phyloP scores from a whole-genome alignment of 768 basidiomycete genomes.

The Suillus discolor region DNA sequence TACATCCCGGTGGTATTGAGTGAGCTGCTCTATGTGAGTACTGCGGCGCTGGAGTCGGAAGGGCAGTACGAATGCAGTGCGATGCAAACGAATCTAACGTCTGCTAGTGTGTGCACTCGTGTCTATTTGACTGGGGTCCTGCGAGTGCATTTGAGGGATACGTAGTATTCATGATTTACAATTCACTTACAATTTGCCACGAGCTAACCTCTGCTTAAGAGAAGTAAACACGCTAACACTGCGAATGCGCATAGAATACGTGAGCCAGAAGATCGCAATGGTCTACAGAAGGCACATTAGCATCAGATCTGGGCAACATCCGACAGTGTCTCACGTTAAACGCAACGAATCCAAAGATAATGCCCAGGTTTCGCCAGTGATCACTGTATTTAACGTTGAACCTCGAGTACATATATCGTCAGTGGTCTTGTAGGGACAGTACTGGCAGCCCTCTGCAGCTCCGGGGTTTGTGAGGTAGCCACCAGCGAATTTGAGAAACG shows the following conservation, averaged over 20 bases:
- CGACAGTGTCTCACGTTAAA: constrained; percentile 42
- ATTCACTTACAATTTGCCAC: not conserved
- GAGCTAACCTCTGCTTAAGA: constrained; percentile 2
- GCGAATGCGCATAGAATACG: constrained; percentile 29
- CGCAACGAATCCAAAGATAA: constrained; percentile 44
- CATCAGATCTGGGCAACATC: not conserved
- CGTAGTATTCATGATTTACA: not conserved
- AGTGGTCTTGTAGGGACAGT: constrained; percentile 60
- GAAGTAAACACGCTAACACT: constrained; percentile 17
- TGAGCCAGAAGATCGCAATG: constrained; percentile 21
- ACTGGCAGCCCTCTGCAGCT: constrained; percentile 43
- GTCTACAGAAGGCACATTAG: constrained; percentile 15
- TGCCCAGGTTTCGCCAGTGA: constrained; percentile 49
- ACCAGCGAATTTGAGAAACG: constrained; percentile 43
- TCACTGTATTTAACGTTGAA: constrained; percentile 66
- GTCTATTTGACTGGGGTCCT: not conserved
- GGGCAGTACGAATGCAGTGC: not conserved
- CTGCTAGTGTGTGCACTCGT: not conserved
- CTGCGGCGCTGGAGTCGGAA: too few species aligned
- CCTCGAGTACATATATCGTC: constrained; percentile 45
- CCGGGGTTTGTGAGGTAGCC: constrained; percentile 49
- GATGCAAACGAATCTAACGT: not conserved
- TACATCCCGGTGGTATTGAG: not conserved
- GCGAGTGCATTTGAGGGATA: not conserved
- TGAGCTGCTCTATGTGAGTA: not conserved